A percentile compares a stretch with the other conserved stretches of the same genome.
These are phyloP conservation scores for Fusarium euwallaceae DNA, from an alignment of 2,329 filamentous ascomycete species.

Conservation along the genomic window DNA sequence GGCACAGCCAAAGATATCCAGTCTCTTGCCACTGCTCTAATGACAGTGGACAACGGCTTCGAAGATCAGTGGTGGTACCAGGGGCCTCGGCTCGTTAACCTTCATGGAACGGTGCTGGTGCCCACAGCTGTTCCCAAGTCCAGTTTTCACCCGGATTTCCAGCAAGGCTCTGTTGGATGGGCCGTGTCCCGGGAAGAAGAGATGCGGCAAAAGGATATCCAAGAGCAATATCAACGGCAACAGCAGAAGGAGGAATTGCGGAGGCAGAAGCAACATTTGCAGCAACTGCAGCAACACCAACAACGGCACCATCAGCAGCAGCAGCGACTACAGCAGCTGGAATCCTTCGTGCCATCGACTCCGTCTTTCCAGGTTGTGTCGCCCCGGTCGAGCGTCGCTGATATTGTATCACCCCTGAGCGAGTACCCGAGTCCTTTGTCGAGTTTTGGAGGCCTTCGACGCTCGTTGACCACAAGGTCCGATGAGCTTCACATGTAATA, in stretches of 20 bases:
- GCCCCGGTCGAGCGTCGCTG: constrained; percentile 34
- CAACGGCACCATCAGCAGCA: constrained; percentile 15
- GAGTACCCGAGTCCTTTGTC: constrained; percentile 44
- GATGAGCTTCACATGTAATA: constrained; percentile 44
- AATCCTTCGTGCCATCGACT: constrained; percentile 23
- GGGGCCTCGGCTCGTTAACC: constrained; percentile 51
- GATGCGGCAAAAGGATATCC: constrained; percentile 10
- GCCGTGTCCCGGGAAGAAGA: constrained; percentile 23
- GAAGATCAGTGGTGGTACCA: constrained; percentile 71
- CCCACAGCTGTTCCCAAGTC: constrained; percentile 31
- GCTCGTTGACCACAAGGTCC: constrained; percentile 45
- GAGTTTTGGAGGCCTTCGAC: constrained; percentile 35
- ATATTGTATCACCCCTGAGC: constrained; percentile 45
- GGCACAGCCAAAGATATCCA: constrained; percentile 57
- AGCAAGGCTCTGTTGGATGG: constrained; percentile 37
- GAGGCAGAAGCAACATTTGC: constrained; percentile 12
- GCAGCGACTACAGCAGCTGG: constrained; percentile 18
- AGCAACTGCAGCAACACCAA: constrained; percentile 30
- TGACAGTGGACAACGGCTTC: constrained; percentile 70
- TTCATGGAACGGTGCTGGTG: constrained; percentile 37
- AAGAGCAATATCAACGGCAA: constrained; percentile 15
- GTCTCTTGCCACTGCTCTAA: constrained; percentile 64
- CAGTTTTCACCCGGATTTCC: constrained; percentile 21
- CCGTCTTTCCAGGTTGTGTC: constrained; percentile 30
- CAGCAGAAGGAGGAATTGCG: constrained; percentile 16